phyloP scores from a whole-genome alignment of 75 land plant genomes.

The Sequoiadendron giganteum region DNA sequence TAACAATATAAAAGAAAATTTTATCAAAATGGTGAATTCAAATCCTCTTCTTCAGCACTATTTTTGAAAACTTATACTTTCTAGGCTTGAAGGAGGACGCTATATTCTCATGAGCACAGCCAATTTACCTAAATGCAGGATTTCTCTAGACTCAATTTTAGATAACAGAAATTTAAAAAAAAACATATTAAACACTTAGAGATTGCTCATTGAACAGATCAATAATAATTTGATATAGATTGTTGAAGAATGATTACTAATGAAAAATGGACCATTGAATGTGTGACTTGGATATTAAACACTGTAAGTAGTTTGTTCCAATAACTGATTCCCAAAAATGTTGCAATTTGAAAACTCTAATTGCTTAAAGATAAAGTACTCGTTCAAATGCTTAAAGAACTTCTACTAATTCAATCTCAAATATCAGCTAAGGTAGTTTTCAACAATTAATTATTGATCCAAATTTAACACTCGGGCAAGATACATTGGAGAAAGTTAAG shows the following conservation, averaged over 20 bases:
- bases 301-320: not conserved
- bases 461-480: no score
- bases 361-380: not conserved
- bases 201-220: not conserved
- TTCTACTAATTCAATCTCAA: not conserved
- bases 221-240: not conserved
- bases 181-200: not conserved
- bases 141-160: no score
- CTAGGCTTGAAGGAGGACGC: no score
- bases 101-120: no score
- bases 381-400: not conserved
- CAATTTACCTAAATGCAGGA: no score
- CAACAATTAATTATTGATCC: no score
- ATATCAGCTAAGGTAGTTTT: no score
- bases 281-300: not conserved
- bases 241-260: not conserved
- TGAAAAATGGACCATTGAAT: not conserved
- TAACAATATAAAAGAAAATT: no score
- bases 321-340: not conserved
- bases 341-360: not conserved
- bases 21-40: no score
- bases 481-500: no score
- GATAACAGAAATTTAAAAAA: not conserved
- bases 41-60: no score
- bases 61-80: no score